Evolutionary conservation across 306 rosid genomes (phyloP).

Genomic region (Nissolia schottii): DNA sequence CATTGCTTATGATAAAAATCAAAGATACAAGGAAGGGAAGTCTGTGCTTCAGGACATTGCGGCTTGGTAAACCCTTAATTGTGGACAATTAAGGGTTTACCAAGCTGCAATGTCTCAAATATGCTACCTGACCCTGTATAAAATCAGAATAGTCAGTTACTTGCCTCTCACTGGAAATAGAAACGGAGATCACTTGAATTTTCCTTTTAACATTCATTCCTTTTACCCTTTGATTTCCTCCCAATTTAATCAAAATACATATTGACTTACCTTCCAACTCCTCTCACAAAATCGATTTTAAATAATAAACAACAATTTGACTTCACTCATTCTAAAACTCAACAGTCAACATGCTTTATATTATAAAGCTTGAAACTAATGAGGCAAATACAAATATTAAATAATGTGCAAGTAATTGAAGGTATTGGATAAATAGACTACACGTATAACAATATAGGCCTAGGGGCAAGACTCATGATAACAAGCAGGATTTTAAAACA

Average conservation of each 20-base stretch:
- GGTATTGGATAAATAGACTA: too few relatives aligned
- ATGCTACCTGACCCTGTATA: constrained; percentile 79
- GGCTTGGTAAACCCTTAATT: too few relatives aligned
- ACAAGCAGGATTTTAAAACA: too few relatives aligned
- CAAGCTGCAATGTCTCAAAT: constrained; percentile 68
- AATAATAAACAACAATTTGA: background rate
- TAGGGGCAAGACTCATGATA: too few relatives aligned
- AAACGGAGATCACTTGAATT: background rate
- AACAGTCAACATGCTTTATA: background rate
- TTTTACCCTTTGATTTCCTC: background rate
- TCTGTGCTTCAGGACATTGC: too few relatives aligned
- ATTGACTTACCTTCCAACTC: background rate
- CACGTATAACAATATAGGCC: too few relatives aligned
- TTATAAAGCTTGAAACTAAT: background rate
- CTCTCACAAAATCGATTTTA: background rate
- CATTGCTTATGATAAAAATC: too few relatives aligned
- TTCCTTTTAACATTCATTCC: background rate
- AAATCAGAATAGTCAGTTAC: background rate
- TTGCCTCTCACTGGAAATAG: background rate
- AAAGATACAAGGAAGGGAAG: too few relatives aligned
- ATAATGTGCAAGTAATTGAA: too few relatives aligned
- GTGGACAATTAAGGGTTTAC: too few relatives aligned
- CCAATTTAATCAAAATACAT: background rate
- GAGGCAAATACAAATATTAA: background rate
- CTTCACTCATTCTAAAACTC: background rate